Conservation (phyloP, 2,329 filamentous ascomycete species). For the Beauveria asiatica region DNA sequence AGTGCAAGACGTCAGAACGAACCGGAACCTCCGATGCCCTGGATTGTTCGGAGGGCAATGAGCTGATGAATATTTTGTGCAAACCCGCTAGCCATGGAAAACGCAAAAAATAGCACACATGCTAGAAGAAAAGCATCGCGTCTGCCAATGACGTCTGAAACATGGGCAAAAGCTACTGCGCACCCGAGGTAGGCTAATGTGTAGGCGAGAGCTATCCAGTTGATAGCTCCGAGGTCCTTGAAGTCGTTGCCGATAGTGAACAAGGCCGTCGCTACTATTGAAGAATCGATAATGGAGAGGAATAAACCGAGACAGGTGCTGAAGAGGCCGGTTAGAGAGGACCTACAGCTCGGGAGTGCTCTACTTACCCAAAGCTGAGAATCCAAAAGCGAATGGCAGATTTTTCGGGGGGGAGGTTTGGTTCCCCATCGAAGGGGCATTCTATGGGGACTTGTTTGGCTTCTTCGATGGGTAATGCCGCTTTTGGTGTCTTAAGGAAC, state of each 20-base stretch:
- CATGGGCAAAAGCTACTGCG: slow-evolving; percentile 44
- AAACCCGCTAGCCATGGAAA: slow-evolving; percentile 48
- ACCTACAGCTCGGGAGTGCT: neutral
- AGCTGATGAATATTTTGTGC: slow-evolving; percentile 33
- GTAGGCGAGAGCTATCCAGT: slow-evolving; percentile 49
- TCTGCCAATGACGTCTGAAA: slow-evolving; percentile 48
- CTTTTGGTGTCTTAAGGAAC: neutral
- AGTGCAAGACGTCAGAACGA: slow-evolving; percentile 14
- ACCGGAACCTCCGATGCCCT: slow-evolving; percentile 45
- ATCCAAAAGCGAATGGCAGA: slow-evolving; percentile 8
- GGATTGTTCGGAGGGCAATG: slow-evolving; percentile 27
- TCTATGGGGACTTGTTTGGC: neutral
- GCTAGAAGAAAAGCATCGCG: slow-evolving; percentile 40
- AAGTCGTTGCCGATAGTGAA: slow-evolving; percentile 48
- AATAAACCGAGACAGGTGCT: slow-evolving; percentile 46
- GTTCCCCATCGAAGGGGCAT: neutral
- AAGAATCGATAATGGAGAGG: slow-evolving; percentile 50
- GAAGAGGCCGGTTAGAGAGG: neutral
- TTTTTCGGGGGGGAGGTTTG: neutral
- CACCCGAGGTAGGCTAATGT: slow-evolving; percentile 49
- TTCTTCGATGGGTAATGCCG: neutral
- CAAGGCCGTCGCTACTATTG: slow-evolving; percentile 51
- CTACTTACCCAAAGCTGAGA: slow-evolving; percentile 9
- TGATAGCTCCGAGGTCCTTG: slow-evolving; percentile 33
- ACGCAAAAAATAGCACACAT: slow-evolving; percentile 45